Conservation (phyloP, 176 grass and related monocot genomes). For the Bromus sterilis region DNA sequence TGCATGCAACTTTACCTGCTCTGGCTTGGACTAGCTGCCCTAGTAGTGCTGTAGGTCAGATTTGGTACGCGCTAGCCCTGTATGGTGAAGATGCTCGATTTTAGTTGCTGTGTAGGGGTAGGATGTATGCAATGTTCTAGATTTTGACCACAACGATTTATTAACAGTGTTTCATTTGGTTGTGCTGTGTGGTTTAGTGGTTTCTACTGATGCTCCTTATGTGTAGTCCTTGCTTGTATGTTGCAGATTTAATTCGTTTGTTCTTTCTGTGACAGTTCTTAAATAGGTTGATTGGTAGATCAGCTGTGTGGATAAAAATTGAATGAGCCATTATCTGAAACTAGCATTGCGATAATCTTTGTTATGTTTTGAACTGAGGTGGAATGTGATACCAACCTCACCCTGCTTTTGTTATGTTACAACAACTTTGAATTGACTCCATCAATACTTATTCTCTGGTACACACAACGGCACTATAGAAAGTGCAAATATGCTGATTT, state of each 20-base stretch:
- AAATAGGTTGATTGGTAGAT: no score
- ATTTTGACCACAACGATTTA: not conserved
- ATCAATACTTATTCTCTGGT: not conserved
- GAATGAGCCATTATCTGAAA: not conserved
- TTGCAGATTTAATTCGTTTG: not conserved
- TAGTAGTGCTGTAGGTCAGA: not conserved
- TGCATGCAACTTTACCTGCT: not conserved
- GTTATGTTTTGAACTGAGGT: no score
- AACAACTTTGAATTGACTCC: not conserved
- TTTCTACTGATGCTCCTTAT: not conserved
- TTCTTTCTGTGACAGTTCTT: no score
- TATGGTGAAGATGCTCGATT: not conserved
- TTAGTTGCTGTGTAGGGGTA: not conserved
- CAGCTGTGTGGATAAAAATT: not conserved
- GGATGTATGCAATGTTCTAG: not conserved
- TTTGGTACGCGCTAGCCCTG: not conserved
- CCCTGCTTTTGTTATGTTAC: no score
- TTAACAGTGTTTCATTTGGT: not conserved
- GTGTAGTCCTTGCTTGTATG: not conserved
- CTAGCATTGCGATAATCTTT: not conserved
- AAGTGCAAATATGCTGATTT: not conserved
- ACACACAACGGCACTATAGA: not conserved
- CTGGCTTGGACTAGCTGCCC: not conserved
- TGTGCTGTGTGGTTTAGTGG: not conserved
- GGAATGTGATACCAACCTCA: no score